phyloP scores from a whole-genome alignment of 495 filamentous ascomycete genomes.

The Mytilinidion resinicola region DNA sequence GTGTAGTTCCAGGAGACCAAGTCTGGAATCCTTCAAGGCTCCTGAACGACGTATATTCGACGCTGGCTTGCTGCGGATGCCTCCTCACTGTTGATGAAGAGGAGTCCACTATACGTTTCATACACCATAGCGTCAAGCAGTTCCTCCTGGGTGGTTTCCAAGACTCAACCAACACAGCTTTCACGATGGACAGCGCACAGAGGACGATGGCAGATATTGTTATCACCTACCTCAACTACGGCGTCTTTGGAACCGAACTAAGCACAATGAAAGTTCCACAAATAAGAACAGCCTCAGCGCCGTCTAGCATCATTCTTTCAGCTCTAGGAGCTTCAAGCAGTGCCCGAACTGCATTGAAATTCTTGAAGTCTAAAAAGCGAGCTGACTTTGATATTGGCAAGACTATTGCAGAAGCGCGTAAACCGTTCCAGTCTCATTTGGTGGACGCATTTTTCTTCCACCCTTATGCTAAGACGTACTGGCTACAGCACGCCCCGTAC shows the following conservation, averaged over 20 bases:
- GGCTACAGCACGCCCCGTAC: slow-evolving; percentile 11
- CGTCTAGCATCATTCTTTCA: slow-evolving; percentile 30
- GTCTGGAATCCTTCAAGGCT: slow-evolving; percentile 34
- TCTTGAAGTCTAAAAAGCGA: slow-evolving; percentile 29
- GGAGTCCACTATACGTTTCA: slow-evolving; percentile 35
- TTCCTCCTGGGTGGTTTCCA: slow-evolving; percentile 34
- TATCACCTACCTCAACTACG: slow-evolving; percentile 42
- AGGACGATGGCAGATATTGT: slow-evolving; percentile 34
- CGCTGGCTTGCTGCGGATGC: slow-evolving; percentile 39
- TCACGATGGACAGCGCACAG: slow-evolving; percentile 27
- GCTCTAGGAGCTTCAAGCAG: slow-evolving; percentile 23
- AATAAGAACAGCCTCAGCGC: slow-evolving; percentile 23
- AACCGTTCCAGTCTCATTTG: slow-evolving; percentile 7
- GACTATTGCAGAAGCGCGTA: slow-evolving; percentile 26
- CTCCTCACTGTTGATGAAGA: slow-evolving; percentile 45
- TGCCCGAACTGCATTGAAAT: slow-evolving; percentile 27
- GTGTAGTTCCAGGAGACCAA: slow-evolving; percentile 35
- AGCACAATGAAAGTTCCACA: slow-evolving; percentile 26
- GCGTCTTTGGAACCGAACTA: slow-evolving; percentile 37
- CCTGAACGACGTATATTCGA: slow-evolving; percentile 36
- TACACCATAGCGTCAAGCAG: slow-evolving; percentile 43
- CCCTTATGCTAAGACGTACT: slow-evolving; percentile 29
- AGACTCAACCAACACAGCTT: slow-evolving; percentile 16
- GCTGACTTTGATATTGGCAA: slow-evolving; percentile 31
- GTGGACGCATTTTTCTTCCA: slow-evolving; percentile 25